phyloP scores from a whole-genome alignment of 768 basidiomycete genomes.

The Leccinum disarticulatum region DNA sequence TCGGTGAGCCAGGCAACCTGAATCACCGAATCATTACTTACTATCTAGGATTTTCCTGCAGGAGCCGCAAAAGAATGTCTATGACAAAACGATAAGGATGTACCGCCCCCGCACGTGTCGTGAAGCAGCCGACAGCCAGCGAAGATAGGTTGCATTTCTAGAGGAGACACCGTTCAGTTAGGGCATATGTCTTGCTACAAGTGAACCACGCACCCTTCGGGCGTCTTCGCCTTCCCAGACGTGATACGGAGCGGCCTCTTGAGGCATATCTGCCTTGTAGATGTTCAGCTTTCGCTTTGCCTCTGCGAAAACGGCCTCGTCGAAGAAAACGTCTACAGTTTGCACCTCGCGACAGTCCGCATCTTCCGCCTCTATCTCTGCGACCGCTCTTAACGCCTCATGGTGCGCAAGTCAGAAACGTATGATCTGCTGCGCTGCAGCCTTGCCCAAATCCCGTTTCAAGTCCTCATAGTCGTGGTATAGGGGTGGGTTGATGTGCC shows the following conservation, averaged over 20 bases:
- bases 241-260: conserved; percentile 37
- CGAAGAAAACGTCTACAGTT: conserved; percentile 37
- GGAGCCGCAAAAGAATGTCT: conserved; percentile 51
- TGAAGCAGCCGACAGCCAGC: conserved; percentile 49
- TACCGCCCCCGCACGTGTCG: conserved; percentile 56
- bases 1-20: conserved; percentile 4
- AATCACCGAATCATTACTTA: conserved; percentile 20
- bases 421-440: conserved; percentile 40
- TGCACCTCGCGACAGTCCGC: conserved; percentile 33
- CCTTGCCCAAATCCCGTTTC: conserved; percentile 37
- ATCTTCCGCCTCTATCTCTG: conserved; percentile 28
- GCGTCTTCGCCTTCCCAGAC: conserved; percentile 35
- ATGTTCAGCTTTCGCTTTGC: conserved; percentile 43
- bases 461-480: conserved; percentile 46
- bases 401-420: conserved; percentile 42
- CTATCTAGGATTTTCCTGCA: conserved; percentile 45
- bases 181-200: neutral
- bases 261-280: conserved; percentile 53
- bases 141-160: conserved; percentile 53
- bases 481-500: conserved; percentile 49
- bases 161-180: neutral
- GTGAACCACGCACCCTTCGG: conserved; percentile 30
- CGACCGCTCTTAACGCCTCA: conserved; percentile 30
- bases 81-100: conserved; percentile 74
- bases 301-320: conserved; percentile 31